A percentile compares a stretch with the other conserved stretches of the same genome.
These are phyloP conservation scores for Mikania micrantha DNA, from an alignment of 129 eudicot species.

Conservation along the genomic window DNA sequence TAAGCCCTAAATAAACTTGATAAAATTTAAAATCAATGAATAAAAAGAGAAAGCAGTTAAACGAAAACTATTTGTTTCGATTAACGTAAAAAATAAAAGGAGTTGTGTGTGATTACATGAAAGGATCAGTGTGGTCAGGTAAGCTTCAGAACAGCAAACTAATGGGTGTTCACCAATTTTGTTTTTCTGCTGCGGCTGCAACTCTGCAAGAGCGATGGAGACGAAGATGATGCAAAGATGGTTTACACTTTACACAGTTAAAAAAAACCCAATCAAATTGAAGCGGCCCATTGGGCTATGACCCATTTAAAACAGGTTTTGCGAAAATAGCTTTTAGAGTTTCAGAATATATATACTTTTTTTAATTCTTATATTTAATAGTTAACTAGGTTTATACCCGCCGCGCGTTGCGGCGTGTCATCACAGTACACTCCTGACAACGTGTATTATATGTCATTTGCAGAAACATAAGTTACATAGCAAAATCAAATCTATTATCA, in stretches of 20 bases:
- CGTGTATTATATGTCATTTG: too few species aligned
- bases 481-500: too few species aligned
- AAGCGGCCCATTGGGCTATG: slow-evolving; percentile 3
- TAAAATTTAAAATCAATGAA: background rate
- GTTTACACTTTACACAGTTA: background rate
- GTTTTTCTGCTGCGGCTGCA: background rate
- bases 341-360: too few species aligned
- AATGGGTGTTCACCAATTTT: too few species aligned
- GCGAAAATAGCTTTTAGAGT: too few species aligned
- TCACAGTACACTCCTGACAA: too few species aligned
- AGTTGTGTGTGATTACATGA: background rate
- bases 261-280: background rate
- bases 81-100: background rate
- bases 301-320: background rate
- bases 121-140: background rate
- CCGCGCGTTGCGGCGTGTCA: too few species aligned
- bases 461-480: too few species aligned
- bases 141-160: background rate
- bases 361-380: too few species aligned
- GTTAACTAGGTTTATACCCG: too few species aligned
- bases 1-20: background rate
- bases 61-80: background rate
- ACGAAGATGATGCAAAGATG: background rate
- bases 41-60: background rate
- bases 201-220: background rate